phyloP scores from a whole-genome alignment of 805 yeast genomes.

The Dipodascopsis tothii region DNA sequence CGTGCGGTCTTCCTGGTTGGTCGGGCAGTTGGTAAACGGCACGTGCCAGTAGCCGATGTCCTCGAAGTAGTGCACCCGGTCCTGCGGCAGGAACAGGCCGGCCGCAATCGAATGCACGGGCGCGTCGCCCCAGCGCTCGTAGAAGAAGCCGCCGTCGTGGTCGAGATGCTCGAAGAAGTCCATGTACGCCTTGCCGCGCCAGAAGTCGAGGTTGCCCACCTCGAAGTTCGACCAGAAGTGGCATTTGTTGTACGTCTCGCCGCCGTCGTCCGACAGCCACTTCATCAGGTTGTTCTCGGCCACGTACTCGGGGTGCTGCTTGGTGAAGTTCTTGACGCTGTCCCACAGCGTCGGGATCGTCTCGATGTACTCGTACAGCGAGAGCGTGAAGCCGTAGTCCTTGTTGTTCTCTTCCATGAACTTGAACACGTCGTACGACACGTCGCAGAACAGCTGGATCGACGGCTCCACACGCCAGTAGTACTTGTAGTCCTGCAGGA shows the following conservation, averaged over 20 bases:
- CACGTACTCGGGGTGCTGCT: slow-evolving; percentile 50
- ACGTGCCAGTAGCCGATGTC: slow-evolving; percentile 54
- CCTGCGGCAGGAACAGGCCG: slow-evolving; percentile 44
- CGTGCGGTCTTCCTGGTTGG: slow-evolving; percentile 42
- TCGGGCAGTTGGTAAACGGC: slow-evolving; percentile 55
- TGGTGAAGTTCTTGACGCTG: slow-evolving; percentile 56
- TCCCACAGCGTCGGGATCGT: slow-evolving; percentile 77
- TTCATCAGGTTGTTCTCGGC: slow-evolving; percentile 57
- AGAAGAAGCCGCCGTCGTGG: slow-evolving; percentile 58
- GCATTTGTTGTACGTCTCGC: slow-evolving; percentile 60
- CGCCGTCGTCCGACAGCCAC: slow-evolving; percentile 64
- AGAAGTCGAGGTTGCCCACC: slow-evolving; percentile 52
- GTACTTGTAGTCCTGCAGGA: slow-evolving; percentile 64
- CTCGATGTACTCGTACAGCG: slow-evolving; percentile 58
- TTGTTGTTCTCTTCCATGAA: slow-evolving; percentile 70
- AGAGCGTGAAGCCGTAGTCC: slow-evolving; percentile 68
- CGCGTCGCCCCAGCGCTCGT: slow-evolving; percentile 77
- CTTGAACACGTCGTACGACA: slow-evolving; percentile 71
- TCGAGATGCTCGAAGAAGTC: slow-evolving; percentile 52
- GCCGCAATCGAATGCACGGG: slow-evolving; percentile 65
- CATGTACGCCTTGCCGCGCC: slow-evolving; percentile 48
- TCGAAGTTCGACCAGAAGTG: slow-evolving; percentile 81
- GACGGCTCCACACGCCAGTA: slow-evolving; percentile 94
- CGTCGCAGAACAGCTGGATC: slow-evolving; percentile 64
- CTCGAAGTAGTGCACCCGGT: slow-evolving; percentile 51